Evolutionary conservation across 2,329 filamentous ascomycete species (phyloP), one percentile per base, ranked within the genome.

Genomic region (Sarocladium brachiariae): DNA sequence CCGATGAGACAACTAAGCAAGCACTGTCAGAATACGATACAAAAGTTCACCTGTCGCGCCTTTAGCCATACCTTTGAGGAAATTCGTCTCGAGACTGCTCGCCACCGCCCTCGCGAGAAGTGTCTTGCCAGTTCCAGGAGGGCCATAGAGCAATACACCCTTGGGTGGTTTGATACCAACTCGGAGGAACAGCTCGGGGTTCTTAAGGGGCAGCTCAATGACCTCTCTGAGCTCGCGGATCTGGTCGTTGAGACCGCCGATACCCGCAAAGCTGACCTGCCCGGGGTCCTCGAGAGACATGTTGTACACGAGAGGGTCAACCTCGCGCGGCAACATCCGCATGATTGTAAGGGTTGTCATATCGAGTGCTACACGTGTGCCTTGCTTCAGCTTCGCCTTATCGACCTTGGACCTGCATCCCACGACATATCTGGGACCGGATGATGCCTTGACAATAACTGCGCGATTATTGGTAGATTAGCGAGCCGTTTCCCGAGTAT

Each of bases 321-420:
- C 95, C 75, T 99, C 93, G 68, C 93, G 87, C 53, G 93, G 95
- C 43, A 99, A 79, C 93, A 99, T 99, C 64, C 93, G 89, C 93
- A 99, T 99, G 71, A 99, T 99, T 54, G 93, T 99, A 59, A 99
- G 86, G 18, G 93, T 99, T 49, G 93, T 99, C 93, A 99, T 99
- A 65, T 99, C 93, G 53, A 99, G 84, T 30, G 93, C 92, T 51
- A 99, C 93, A 64, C 93, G 89, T 24, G 92, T 96, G 62, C 95
- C 95, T 72, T 99, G 93, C 80, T 97, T 99, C 66, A 99, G 76
- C 77, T 96, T 97, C 55, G 78, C 75, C 75, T 95, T 96, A 76
- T 99, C 93, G 64, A 99, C 93, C 73, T 99, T 99, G 55, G 91
- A 96, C 63, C 93, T 86, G 76, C 93, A 99, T 53, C 93, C 93